Evolutionary conservation across 352 stramenopile genomes (phyloP), one percentile per base, ranked within the genome.

Genomic region (Discostella stelligera): DNA sequence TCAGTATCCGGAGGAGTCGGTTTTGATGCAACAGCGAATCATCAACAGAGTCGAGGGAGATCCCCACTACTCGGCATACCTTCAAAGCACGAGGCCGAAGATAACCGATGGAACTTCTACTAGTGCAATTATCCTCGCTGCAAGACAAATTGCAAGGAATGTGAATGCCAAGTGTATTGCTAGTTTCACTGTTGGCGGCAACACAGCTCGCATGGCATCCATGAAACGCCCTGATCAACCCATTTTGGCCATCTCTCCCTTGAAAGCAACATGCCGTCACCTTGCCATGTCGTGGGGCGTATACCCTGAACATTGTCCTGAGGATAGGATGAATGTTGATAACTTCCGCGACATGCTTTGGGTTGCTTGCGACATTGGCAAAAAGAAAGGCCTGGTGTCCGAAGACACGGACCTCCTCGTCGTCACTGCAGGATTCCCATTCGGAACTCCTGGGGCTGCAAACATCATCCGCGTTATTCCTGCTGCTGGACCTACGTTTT

Each of bases 11-110:
- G 83, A 89, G 68, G 87, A 92, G 52, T 80, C 85, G 58, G 92
- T 95, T 18, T 69, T 82, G n/a, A 95, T 95, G 91, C 90, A 95
- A 74, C 90, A 94, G 66, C 72, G 87, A 23, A 94, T 95, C 66
- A 95, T 95, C 71, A 92, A 93, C 56, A 76, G 89, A 20, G 92
- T 95, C 13, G 92, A 96, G 70, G 80, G 79, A 25, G 90, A 95
- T 74, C 53, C 68, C 21, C 85, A 89, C 49, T 95, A 94, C 69
- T 63, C 77, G 5, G 82, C 63, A 0, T 83, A 88, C 23, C 74
- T 93, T 21, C 60, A 87, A 62, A 48, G 64, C 14, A 80, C 61
- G n/a, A 67, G 52, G 50, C 49, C 66, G 0, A 66, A 66, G 21
- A 77, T 71, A 13, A 83, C 77, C 16, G 66, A 89, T 39, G 81